Evolutionary conservation across 495 filamentous ascomycete species (phyloP).

Genomic region (Schizothecium vesticola): DNA sequence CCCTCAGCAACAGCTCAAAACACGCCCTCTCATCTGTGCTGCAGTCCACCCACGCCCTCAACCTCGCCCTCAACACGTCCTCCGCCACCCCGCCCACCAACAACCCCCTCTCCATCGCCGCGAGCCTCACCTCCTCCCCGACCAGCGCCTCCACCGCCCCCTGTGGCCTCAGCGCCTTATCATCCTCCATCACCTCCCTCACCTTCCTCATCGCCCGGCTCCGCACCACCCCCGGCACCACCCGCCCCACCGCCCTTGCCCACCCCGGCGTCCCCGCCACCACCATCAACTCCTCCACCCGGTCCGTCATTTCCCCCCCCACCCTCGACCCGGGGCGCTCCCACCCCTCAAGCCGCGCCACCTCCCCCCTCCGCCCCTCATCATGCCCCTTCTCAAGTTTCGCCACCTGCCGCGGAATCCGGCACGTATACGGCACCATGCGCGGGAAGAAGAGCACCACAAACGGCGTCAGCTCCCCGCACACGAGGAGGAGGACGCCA

Average conservation of each 20-base stretch:
- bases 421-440: constrained; percentile 71
- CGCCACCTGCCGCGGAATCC: constrained; percentile 67
- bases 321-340: no score
- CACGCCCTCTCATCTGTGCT: not conserved
- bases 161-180: constrained; percentile 28
- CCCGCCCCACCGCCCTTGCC: not conserved
- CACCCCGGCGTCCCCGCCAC: not conserved
- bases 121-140: constrained; percentile 38
- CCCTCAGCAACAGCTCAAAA: not conserved
- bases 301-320: not conserved
- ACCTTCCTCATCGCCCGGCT: constrained; percentile 26
- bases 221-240: constrained; percentile 11
- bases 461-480: constrained; percentile 80
- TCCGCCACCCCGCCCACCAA: constrained; percentile 14
- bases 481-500: constrained; percentile 61
- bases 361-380: constrained; percentile 15
- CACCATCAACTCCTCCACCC: not conserved
- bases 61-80: constrained; percentile 14
- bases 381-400: constrained; percentile 49
- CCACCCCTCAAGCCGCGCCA: not conserved
- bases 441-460: constrained; percentile 60
- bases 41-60: constrained; percentile 32
- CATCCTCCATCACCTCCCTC: constrained; percentile 47
- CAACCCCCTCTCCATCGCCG: constrained; percentile 40
- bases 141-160: constrained; percentile 34